These are phyloP conservation scores for Jamesozyma rosinii DNA, from an alignment of 805 yeast genomes.

Conservation along the genomic window DNA sequence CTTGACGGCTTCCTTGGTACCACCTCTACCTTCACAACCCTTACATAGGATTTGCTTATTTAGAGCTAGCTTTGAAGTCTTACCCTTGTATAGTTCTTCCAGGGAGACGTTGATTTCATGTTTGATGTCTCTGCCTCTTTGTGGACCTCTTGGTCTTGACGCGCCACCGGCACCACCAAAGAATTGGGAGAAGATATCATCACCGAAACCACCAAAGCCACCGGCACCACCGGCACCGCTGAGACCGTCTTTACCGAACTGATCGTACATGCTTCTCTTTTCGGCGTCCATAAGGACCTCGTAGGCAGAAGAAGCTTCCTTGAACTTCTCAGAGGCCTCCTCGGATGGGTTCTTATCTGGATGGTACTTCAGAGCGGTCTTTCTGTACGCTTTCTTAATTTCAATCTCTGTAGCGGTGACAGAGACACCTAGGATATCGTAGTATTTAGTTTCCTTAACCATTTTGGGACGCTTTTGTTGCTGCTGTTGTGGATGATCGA, in stretches of 20 bases:
- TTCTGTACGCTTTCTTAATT: constrained; percentile 75
- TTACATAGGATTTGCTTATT: constrained; percentile 86
- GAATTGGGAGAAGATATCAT: constrained; percentile 52
- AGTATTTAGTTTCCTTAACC: constrained; percentile 75
- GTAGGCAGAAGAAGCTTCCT: constrained; percentile 80
- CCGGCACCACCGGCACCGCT: constrained; percentile 62
- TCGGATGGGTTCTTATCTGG: constrained; percentile 73
- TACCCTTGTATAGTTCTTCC: constrained; percentile 91
- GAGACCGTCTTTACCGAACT: constrained; percentile 88
- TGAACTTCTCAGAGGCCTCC: constrained; percentile 92
- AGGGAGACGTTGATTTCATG: constrained; percentile 78
- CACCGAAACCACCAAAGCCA: constrained; percentile 35
- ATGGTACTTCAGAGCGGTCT: constrained; percentile 70
- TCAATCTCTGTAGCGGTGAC: constrained; percentile 60
- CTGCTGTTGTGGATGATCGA: not conserved
- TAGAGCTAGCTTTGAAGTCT: constrained; percentile 85
- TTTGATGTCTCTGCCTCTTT: constrained; percentile 82
- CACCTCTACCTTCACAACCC: constrained; percentile 91
- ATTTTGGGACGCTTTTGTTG: constrained; percentile 32
- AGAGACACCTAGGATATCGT: constrained; percentile 65
- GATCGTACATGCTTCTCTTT: constrained; percentile 83
- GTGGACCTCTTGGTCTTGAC: constrained; percentile 71
- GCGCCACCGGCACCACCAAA: constrained; percentile 65
- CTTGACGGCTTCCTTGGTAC: constrained; percentile 82
- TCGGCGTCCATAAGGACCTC: constrained; percentile 81